Percentiles rank a stretch among this genome's conserved stretches.
Conservation (phyloP, 768 basidiomycete species). For the Pulveroboletus sp. region DNA sequence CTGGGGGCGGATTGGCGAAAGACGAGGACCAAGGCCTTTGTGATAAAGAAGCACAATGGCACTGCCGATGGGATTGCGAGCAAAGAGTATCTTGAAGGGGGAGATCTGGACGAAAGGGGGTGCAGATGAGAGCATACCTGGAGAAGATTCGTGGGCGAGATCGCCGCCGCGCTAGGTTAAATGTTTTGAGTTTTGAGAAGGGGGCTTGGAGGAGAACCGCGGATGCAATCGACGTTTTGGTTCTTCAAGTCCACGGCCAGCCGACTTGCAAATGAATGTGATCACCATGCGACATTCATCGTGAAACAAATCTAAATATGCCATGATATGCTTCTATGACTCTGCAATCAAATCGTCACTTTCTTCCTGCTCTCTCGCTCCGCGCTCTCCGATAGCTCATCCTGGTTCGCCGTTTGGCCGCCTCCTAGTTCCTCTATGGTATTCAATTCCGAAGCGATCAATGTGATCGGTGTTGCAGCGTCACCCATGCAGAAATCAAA, state of each 20-base stretch:
- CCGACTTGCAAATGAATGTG: constrained; percentile 1
- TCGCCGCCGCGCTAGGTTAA: constrained; percentile 22
- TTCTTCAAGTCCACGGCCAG: constrained; percentile 18
- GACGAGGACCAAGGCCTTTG: constrained; percentile 25
- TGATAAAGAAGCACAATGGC: constrained; percentile 29
- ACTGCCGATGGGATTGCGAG: constrained; percentile 2
- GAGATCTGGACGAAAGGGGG: constrained; percentile 12
- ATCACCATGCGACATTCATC: constrained; percentile 17
- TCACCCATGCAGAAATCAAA: constrained; percentile 60
- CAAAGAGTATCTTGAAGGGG: constrained; percentile 8
- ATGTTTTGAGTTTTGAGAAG: constrained; percentile 19
- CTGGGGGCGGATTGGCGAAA: constrained; percentile 26
- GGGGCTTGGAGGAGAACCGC: constrained; percentile 11
- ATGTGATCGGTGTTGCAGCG: constrained; percentile 22
- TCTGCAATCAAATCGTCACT: constrained; percentile 42
- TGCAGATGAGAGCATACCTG: constrained; percentile 12
- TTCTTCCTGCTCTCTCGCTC: constrained; percentile 46
- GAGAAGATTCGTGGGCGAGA: constrained; percentile 29
- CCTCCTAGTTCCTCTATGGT: constrained; percentile 18
- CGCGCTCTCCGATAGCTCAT: constrained; percentile 38
- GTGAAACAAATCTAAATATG: constrained; percentile 20
- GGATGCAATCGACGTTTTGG: constrained; percentile 5
- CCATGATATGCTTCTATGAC: constrained; percentile 31
- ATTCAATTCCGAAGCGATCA: constrained; percentile 32
- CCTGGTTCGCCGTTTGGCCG: constrained; percentile 26